phyloP scores from a whole-genome alignment of 2,329 filamentous ascomycete genomes.

The Trichoderma sp. region DNA sequence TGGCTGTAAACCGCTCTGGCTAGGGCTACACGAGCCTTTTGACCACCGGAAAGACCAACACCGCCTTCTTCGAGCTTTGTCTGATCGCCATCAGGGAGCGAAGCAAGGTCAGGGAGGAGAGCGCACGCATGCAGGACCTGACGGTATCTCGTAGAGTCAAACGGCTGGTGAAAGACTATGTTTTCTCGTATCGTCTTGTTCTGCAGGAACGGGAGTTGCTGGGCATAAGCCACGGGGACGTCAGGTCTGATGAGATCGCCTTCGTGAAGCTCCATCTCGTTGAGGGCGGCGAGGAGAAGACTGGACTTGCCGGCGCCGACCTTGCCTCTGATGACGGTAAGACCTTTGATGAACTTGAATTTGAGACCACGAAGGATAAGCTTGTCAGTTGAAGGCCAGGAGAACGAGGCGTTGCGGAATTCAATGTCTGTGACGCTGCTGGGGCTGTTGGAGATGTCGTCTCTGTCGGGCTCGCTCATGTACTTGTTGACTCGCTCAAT shows the following conservation, averaged over 20 bases:
- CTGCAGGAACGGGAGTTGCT: slow-evolving; percentile 66
- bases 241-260: slow-evolving; percentile 49
- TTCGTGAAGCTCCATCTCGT: slow-evolving; percentile 66
- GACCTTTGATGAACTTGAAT: slow-evolving; percentile 49
- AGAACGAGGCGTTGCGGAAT: slow-evolving; percentile 68
- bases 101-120: slow-evolving; percentile 55
- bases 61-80: slow-evolving; percentile 64
- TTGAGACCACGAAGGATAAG: slow-evolving; percentile 52
- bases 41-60: slow-evolving; percentile 63
- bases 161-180: slow-evolving; percentile 61
- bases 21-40: slow-evolving; percentile 64
- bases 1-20: slow-evolving; percentile 63
- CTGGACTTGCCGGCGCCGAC: slow-evolving; percentile 65
- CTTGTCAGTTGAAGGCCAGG: slow-evolving; percentile 70
- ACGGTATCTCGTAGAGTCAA: slow-evolving; percentile 57
- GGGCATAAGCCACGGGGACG: slow-evolving; percentile 56
- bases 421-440: slow-evolving; percentile 44
- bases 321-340: slow-evolving; percentile 59
- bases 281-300: slow-evolving; percentile 58
- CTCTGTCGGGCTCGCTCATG: slow-evolving; percentile 82
- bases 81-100: slow-evolving; percentile 58
- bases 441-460: slow-evolving; percentile 46
- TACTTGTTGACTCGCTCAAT: slow-evolving; percentile 81
- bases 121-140: slow-evolving; percentile 63
- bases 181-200: slow-evolving; percentile 67